Conservation (phyloP, 306 rosid species). For the Geum urbanum region DNA sequence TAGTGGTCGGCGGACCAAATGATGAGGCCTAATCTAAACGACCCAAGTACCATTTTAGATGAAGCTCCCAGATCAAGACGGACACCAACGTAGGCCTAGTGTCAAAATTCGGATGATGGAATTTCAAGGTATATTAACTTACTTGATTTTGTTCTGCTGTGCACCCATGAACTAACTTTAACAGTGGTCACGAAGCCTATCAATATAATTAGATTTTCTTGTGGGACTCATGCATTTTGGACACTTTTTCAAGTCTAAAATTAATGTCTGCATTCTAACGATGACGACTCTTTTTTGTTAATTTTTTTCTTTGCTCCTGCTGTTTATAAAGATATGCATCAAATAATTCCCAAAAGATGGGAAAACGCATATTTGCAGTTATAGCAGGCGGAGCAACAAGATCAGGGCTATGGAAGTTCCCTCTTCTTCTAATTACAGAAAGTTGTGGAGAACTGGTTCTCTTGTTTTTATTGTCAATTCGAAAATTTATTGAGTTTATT, state of each 20-base stretch:
- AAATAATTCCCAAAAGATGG: conserved; percentile 79
- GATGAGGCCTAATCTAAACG: no score
- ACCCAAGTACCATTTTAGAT: no score
- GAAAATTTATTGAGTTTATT: conserved; percentile 1
- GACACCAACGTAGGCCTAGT: conserved; percentile 82
- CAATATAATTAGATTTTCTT: not conserved
- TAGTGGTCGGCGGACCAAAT: no score
- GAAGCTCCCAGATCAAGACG: no score
- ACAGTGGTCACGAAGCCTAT: no score
- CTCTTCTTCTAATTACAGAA: not conserved
- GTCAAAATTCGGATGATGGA: conserved; percentile 85
- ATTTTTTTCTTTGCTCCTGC: not conserved
- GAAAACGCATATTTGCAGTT: conserved; percentile 76
- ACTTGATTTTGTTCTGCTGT: not conserved
- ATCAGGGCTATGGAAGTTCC: conserved; percentile 62
- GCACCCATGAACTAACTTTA: no score
- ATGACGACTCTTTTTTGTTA: conserved; percentile 26
- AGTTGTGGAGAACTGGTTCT: conserved; percentile 1
- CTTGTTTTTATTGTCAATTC: no score
- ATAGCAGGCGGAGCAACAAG: conserved; percentile 93
- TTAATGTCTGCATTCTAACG: not conserved
- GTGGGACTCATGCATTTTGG: not conserved
- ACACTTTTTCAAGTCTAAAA: no score
- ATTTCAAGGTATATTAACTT: conserved; percentile 56
- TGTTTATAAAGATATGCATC: conserved; percentile 48